Percentiles rank a stretch among this genome's conserved stretches.
phyloP scores from a whole-genome alignment of 768 basidiomycete species.

The Psilocybe cubensis region DNA sequence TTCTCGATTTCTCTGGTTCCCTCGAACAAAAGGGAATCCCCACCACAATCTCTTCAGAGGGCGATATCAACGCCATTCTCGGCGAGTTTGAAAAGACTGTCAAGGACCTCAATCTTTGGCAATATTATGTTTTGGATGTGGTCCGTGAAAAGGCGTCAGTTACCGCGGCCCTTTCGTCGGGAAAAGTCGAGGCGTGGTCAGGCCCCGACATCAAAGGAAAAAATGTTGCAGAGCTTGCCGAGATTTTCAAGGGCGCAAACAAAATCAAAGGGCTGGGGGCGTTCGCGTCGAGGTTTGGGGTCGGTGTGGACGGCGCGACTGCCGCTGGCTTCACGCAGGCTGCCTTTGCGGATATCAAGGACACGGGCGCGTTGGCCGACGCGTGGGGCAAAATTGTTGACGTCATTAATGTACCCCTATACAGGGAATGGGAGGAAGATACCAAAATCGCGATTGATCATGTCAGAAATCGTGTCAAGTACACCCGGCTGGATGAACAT shows the following conservation, averaged over 20 bases:
- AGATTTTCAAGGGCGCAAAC: constrained; percentile 55
- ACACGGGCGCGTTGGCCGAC: constrained; percentile 59
- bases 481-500: constrained; percentile 77
- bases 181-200: constrained; percentile 57
- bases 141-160: constrained; percentile 64
- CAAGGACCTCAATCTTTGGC: constrained; percentile 79
- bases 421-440: constrained; percentile 87
- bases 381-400: constrained; percentile 83
- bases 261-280: constrained; percentile 62
- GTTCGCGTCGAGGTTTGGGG: constrained; percentile 69
- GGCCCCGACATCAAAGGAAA: constrained; percentile 64
- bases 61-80: constrained; percentile 73
- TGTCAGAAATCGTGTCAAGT: constrained; percentile 77
- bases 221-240: constrained; percentile 65
- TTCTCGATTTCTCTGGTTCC: constrained; percentile 77
- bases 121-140: constrained; percentile 91
- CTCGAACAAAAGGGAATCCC: constrained; percentile 74
- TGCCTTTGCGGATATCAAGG: constrained; percentile 54
- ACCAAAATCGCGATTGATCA: constrained; percentile 71
- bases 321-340: constrained; percentile 80
- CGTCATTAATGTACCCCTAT: constrained; percentile 86
- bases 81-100: constrained; percentile 62
- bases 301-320: constrained; percentile 58
- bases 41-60: constrained; percentile 59
- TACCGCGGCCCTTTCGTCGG: constrained; percentile 52